Evolutionary conservation across 1,139 yeast species (phyloP), one percentile per base, ranked within the genome.

Genomic region (Suzukiozyma palmioleophila): DNA sequence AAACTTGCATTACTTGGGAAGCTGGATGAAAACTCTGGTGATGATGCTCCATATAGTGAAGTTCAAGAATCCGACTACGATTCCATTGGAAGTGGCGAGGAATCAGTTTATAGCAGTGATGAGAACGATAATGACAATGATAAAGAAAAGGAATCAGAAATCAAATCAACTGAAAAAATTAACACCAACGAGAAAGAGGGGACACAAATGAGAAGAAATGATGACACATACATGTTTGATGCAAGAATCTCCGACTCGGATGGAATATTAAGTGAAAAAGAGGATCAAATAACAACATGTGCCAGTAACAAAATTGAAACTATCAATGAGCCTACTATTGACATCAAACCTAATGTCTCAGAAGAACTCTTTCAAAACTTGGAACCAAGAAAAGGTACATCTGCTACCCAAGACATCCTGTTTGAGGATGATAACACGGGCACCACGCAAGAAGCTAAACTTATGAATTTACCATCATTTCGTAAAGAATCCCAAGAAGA

Each of bases 221-320:
- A 64, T 43, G 71, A 66, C 38, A 60, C 67, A 39, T 64, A 59
- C 41, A 64, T 65, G 69, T 62, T 63, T 48, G 72, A 69, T 2
- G 61, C 54, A 27, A 40, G 45, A 34, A 24, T 24, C 30, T 33
- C 36, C 10, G 36, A 33, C 14, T 24, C 36, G 4, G 36, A 33
- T 14, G 4, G 31, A n/a, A 9, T 33, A 10, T 11, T 33, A 26
- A 25, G 36, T 25, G 26, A 22, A 14, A 26, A 33, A 26, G 36
- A 33, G 26, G 28, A 18, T 28, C 14, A 35, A 30, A n/a, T 36
- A 33, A 13, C 28, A 13, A 11, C 33, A 3, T 16, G 35, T 25
- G 10, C 16, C 15, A 5, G 8, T n/a, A 11, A 28, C 14, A 13
- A n/a, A n/a, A 3, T 4, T 28, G 10, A 12, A 8, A 12, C 31